Base-by-base conservation (phyloP, 192 early-diverging fungal genomes). In the Funneliformis geosporum region DNA sequence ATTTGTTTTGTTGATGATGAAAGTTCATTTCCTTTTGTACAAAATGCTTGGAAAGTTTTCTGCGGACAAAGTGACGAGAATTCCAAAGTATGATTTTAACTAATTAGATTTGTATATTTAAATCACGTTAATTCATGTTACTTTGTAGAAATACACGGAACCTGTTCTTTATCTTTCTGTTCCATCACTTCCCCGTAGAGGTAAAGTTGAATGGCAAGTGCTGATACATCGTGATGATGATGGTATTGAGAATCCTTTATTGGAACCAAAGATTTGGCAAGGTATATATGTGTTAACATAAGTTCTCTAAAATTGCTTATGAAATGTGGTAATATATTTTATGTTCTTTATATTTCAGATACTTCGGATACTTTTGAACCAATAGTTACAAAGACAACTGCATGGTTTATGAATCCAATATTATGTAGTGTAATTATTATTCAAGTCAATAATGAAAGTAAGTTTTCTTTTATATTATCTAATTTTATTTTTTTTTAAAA, bases 141-240 rank as follows among this genome's bases (percentile, higher is more conserved):
- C 21, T 59, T 11, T 16, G 64, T 33, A 80, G 76, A 50, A 60
- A 44, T 66, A 18, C 2, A 60, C 70, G 10, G 60, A 82, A 28
- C 92, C 93, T 8, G 40, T 81, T 8, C 61, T 91, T 47, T 93
- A 83, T 65, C 76, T 95, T 25, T 76, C 83, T 33, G 86, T 94
- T 18, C 87, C 92, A 1, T 83, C 84, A 10, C 82, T 95, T 5
- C 94, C 94, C 7, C 89, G 88, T 28, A 79, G 80, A 33, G 89
- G 85, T 3, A 82, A 86, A 61, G 83, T 94, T 43, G 94, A 95
- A 78, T 95, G 93, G 92, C 90, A 92, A 66, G 84, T 85, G 6
- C 68, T 87, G 10, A 42, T 89, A 38, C 83, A 87, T 75, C 65
- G 81, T 25, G 80, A 75, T 5, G 69, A 82, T 59, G 42, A 73